Evolutionary conservation across 768 basidiomycete species (phyloP).

Genomic region (Cytidiella melzeri): DNA sequence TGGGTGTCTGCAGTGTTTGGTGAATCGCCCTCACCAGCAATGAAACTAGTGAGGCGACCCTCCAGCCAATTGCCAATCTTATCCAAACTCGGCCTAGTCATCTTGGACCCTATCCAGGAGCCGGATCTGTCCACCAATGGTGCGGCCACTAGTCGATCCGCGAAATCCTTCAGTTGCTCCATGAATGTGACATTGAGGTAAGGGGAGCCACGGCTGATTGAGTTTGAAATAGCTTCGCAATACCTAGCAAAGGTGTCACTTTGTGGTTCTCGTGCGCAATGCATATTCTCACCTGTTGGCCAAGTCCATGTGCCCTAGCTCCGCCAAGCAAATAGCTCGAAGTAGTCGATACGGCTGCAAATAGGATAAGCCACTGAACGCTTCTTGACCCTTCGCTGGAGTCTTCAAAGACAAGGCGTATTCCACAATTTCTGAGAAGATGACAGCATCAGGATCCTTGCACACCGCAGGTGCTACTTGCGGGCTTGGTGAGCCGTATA

Average conservation of each 20-base stretch:
- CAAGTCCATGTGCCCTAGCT: constrained; percentile 69
- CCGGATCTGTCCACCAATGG: constrained; percentile 69
- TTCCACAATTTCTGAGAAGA: constrained; percentile 88
- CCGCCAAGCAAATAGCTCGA: constrained; percentile 69
- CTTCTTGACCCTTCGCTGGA: constrained; percentile 76
- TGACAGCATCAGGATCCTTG: constrained; percentile 67
- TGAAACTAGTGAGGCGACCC: constrained; percentile 87
- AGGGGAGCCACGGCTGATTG: constrained; percentile 55
- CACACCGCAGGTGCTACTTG: constrained; percentile 41
- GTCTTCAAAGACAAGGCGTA: constrained; percentile 80
- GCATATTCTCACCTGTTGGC: constrained; percentile 59
- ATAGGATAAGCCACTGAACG: constrained; percentile 76
- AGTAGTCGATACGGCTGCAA: constrained; percentile 85
- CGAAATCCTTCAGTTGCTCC: constrained; percentile 71
- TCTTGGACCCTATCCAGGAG: constrained; percentile 84
- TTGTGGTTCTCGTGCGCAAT: not conserved
- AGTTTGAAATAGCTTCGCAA: constrained; percentile 80
- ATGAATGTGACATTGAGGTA: constrained; percentile 62
- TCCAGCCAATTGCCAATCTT: constrained; percentile 90
- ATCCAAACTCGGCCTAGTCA: constrained; percentile 88
- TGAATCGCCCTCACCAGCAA: constrained; percentile 81
- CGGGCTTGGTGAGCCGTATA: constrained; percentile 69
- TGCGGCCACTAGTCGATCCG: constrained; percentile 70
- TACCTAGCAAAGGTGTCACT: constrained; percentile 61
- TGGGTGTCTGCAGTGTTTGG: constrained; percentile 30